A percentile compares a stretch with the other conserved stretches of the same genome.
Evolutionary conservation across 768 basidiomycete species (phyloP).

Genomic region (Leccinum disarticulatum): DNA sequence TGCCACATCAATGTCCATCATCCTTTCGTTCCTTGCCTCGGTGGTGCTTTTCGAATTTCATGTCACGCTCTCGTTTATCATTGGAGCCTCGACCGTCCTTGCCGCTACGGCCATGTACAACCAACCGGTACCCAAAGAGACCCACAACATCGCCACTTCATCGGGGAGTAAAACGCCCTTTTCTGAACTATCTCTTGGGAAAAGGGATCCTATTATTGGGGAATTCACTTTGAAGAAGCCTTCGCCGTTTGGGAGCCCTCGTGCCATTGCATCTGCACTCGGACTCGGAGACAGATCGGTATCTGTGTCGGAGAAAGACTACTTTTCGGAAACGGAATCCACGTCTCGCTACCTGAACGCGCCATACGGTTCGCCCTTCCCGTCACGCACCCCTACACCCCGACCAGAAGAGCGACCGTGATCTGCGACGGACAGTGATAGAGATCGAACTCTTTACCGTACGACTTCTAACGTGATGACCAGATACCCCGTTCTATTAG

Average conservation of each 20-base stretch:
- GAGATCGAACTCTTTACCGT: conserved; percentile 27
- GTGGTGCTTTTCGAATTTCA: conserved; percentile 88
- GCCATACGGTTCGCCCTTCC: conserved; percentile 50
- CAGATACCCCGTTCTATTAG: conserved; percentile 36
- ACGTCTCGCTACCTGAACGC: conserved; percentile 49
- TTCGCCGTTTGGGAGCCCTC: conserved; percentile 51
- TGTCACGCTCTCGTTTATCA: conserved; percentile 83
- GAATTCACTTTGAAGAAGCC: conserved; percentile 50
- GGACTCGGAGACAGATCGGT: conserved; percentile 36
- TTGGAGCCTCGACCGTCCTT: conserved; percentile 85
- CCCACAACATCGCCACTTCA: conserved; percentile 31
- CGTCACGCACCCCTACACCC: conserved; percentile 49
- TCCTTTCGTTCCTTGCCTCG: conserved; percentile 91
- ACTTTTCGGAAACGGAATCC: conserved; percentile 41
- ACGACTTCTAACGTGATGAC: conserved; percentile 36
- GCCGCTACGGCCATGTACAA: conserved; percentile 96
- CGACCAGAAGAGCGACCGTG: conserved; percentile 34
- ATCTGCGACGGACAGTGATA: conserved; percentile 14
- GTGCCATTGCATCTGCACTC: conserved; percentile 50
- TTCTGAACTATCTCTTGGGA: conserved; percentile 45
- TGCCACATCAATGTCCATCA: conserved; percentile 91
- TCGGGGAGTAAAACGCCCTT: conserved; percentile 37
- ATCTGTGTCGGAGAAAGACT: conserved; percentile 27
- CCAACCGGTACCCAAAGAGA: conserved; percentile 51
- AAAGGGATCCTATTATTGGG: conserved; percentile 59